Conservation (phyloP, 495 filamentous ascomycete genomes). For the Hypoxylon fragiforme region DNA sequence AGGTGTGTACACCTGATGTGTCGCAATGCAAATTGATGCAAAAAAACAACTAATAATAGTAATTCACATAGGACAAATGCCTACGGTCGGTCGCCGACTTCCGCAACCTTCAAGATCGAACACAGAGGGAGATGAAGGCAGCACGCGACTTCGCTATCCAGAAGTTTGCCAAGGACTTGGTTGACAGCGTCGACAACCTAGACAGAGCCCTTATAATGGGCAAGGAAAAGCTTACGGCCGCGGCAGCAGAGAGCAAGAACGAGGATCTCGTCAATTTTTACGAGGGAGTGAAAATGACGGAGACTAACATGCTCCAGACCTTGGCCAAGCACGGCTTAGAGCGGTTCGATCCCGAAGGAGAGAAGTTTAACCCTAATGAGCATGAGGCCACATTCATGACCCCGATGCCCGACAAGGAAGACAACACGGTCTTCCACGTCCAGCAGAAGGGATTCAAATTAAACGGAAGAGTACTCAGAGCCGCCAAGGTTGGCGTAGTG, state of each 20-base stretch:
- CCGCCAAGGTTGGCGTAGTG: conserved; percentile 94
- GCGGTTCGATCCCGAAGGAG: conserved; percentile 76
- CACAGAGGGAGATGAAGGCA: conserved; percentile 82
- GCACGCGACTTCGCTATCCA: conserved; percentile 93
- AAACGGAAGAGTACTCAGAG: conserved; percentile 86
- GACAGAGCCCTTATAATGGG: conserved; percentile 91
- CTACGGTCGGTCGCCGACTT: conserved; percentile 93
- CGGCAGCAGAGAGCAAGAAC: conserved; percentile 56
- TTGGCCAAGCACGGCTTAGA: conserved; percentile 92
- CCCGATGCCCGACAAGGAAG: conserved; percentile 78
- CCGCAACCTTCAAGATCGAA: conserved; percentile 94
- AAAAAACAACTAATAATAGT: conserved; percentile 15
- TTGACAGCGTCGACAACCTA: conserved; percentile 94
- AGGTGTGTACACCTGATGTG: conserved; percentile 58
- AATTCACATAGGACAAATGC: conserved; percentile 85
- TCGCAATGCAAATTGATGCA: conserved; percentile 1
- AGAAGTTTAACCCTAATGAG: conserved; percentile 90
- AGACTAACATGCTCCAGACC: conserved; percentile 82
- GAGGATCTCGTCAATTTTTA: conserved; percentile 79
- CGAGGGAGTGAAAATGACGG: conserved; percentile 91
- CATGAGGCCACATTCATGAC: conserved; percentile 97
- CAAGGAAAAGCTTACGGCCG: conserved; percentile 63
- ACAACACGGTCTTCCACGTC: conserved; percentile 86
- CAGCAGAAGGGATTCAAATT: conserved; percentile 94
- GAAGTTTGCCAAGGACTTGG: conserved; percentile 88